Evolutionary conservation across 495 filamentous ascomycete species (phyloP).

Genomic region (Penicillium verhagenii): DNA sequence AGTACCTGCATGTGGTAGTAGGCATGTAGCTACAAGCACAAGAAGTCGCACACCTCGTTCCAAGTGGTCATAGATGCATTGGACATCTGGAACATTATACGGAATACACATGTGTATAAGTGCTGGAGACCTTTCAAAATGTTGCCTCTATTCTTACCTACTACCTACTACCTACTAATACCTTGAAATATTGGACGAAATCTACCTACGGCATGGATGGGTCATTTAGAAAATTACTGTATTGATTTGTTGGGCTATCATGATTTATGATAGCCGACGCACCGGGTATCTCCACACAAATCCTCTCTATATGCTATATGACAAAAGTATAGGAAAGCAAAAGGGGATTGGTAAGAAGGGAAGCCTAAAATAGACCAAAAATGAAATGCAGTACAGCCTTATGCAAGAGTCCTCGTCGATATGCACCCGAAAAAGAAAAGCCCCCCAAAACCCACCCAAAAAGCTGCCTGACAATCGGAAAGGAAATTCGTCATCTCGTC

Average conservation of each 20-base stretch:
- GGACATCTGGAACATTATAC: no score
- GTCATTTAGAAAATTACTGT: no score
- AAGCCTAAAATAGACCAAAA: slow-evolving; percentile 16
- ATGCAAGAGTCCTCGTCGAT: slow-evolving; percentile 39
- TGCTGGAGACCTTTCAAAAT: no score
- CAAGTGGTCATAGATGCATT: no score
- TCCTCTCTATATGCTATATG: slow-evolving; percentile 41
- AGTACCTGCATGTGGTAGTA: no score
- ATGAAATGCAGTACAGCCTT: slow-evolving; percentile 20
- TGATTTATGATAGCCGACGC: slow-evolving; percentile 33
- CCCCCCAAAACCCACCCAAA: slow-evolving; percentile 27
- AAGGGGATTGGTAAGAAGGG: slow-evolving; percentile 8
- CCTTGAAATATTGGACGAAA: no score
- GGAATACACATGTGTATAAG: no score
- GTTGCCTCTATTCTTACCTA: no score
- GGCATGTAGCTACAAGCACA: no score
- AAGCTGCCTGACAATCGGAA: slow-evolving; percentile 41
- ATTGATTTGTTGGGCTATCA: slow-evolving; percentile 30
- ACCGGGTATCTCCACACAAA: slow-evolving; percentile 43
- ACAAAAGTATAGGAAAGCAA: slow-evolving; percentile 17
- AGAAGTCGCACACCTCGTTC: no score
- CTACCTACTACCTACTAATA: no score
- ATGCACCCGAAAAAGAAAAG: slow-evolving; percentile 38
- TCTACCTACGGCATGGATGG: no score
- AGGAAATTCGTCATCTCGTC: slow-evolving; percentile 41